Conservation (phyloP, 2,329 filamentous ascomycete genomes). For the Huntiella abstrusa region DNA sequence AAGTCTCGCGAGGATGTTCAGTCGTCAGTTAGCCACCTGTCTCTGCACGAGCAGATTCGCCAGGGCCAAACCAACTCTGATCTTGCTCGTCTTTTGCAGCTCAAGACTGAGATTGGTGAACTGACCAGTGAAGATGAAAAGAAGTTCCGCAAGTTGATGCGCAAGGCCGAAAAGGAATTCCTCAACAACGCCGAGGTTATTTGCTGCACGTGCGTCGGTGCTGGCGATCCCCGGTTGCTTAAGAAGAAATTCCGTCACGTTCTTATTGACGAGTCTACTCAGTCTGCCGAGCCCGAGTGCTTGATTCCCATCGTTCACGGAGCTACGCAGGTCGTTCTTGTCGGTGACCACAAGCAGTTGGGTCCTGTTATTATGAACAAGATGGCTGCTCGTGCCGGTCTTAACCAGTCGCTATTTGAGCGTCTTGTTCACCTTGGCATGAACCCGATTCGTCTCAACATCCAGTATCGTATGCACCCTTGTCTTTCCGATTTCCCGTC, state of each 20-base stretch:
- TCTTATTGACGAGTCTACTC: conserved; percentile 92
- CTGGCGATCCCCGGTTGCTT: conserved; percentile 80
- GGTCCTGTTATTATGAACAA: conserved; percentile 99
- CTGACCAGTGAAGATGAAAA: conserved; percentile 93
- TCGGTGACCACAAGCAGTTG: conserved; percentile 94
- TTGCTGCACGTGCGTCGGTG: conserved; percentile 95
- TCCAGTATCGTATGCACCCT: conserved; percentile 98
- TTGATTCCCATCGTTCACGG: conserved; percentile 96
- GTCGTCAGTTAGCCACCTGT: conserved; percentile 90
- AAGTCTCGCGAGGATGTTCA: conserved; percentile 98
- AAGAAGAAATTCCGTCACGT: conserved; percentile 99
- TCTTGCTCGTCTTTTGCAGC: conserved; percentile 73
- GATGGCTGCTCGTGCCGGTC: conserved; percentile 90
- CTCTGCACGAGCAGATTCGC: conserved; percentile 89
- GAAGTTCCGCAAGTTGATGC: conserved; percentile 90
- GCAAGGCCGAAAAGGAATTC: conserved; percentile 86
- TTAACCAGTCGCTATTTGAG: conserved; percentile 98
- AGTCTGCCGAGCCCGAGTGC: conserved; percentile 94
- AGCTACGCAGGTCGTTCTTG: conserved; percentile 97
- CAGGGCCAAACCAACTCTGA: conserved; percentile 95
- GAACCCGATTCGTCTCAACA: conserved; percentile 79
- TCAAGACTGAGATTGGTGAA: conserved; percentile 83
- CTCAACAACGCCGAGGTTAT: conserved; percentile 91
- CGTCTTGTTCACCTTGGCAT: conserved; percentile 83
- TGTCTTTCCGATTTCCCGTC: conserved; percentile 94